Conservation (phyloP, 768 basidiomycete genomes). For the Pseudohyphozyma bogoriensis region DNA sequence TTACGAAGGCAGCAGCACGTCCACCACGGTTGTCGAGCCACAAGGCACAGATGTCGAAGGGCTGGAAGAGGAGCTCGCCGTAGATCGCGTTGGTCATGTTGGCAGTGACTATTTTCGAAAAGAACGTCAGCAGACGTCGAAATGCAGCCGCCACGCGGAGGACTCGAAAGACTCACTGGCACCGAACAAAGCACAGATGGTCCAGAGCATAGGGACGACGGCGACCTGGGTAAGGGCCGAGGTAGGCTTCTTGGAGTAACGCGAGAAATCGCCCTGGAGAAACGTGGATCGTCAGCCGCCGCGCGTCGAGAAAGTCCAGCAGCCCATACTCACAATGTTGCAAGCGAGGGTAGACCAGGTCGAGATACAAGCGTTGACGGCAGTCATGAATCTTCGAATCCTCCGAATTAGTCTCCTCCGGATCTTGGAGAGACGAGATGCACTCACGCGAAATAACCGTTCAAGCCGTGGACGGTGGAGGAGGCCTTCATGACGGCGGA, state of each 20-base stretch:
- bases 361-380: conserved; percentile 23
- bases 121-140: no score
- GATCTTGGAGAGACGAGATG: no score
- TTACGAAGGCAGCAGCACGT: conserved; percentile 21
- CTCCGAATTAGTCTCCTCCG: no score
- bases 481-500: conserved; percentile 6
- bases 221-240: conserved; percentile 23
- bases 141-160: no score
- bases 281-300: no score
- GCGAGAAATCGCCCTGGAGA: conserved; percentile 19
- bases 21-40: conserved; percentile 5
- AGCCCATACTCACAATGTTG: no score
- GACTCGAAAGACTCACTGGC: no score
- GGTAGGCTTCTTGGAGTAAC: conserved; percentile 4
- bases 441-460: no score
- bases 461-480: background rate
- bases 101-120: no score
- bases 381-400: conserved; percentile 13
- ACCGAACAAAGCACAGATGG: conserved; percentile 25
- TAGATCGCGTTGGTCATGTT: conserved; percentile 26
- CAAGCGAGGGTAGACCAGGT: conserved; percentile 6
- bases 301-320: no score
- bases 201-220: conserved; percentile 29
- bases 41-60: conserved; percentile 16
- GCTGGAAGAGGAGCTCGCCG: conserved; percentile 14